Evolutionary conservation across 139 green algal genomes (phyloP), one percentile per base, ranked within the genome.

Genomic region (Gonium pectorale): DNA sequence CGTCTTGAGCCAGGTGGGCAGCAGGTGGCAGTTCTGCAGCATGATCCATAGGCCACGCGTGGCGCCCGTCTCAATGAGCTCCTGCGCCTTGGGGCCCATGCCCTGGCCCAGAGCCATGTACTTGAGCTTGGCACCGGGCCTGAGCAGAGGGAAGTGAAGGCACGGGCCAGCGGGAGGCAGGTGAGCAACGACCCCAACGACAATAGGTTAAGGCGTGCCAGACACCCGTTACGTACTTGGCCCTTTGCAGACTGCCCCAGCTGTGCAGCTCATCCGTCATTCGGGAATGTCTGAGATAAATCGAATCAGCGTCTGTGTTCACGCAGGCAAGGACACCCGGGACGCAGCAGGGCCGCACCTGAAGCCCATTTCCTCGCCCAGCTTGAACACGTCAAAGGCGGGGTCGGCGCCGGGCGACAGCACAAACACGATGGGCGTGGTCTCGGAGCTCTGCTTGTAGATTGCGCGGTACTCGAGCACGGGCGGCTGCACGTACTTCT

Each of bases 91-190:
- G 70, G 93, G 93, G 2, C 94, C 94, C 94, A 97, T 98, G 86
- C 95, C 95, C 88, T 98, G 95, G 9, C 95, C 95, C 73, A 98
- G 94, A 0, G 95, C 94, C 94, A 98, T 97, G 91, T 97, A 96
- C 91, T 97, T 97, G 79, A 98, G 90, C 92, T 97, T 97, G 82
- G 90, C 90, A 6, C 94, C 94, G 35, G 91, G 90, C 43, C 67
- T 67, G 49, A 4, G 44, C 44, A 6, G 29, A 40, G 67, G 67
- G 67, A 73, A 40, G 67, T 15, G 35, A n/a, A n/a, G n/a, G n/a
- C n/a, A n/a, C n/a, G n/a, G n/a, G n/a, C n/a, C n/a, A n/a, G n/a
- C n/a, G 67, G 67, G 4, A 27, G 67, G 40, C 22, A 40, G 38
- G 31, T 40, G 9, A 68, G 62, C 22, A 54, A 35, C 59, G 59